Evolutionary conservation across 352 stramenopile species (phyloP).

Genomic region (Pythium monospermum): DNA sequence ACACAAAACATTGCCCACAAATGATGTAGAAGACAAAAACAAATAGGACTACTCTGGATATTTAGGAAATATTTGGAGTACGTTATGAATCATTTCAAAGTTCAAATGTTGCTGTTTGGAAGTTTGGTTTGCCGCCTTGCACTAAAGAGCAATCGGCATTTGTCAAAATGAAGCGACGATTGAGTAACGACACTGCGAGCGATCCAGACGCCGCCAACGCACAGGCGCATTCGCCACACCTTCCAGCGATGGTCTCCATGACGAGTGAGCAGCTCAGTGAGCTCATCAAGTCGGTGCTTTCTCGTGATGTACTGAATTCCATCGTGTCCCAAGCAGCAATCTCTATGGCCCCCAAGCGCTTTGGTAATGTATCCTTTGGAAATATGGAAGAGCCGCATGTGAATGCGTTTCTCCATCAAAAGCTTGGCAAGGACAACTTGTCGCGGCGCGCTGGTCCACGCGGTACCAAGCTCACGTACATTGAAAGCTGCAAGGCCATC

Average conservation of each 20-base stretch:
- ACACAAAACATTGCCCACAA: too few species aligned
- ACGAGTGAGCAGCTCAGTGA: conserved; percentile 21
- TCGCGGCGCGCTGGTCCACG: conserved; percentile 59
- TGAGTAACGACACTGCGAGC: conserved; percentile 3
- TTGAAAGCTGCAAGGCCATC: conserved; percentile 87
- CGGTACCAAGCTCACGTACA: conserved; percentile 76
- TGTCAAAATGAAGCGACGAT: conserved; percentile 21
- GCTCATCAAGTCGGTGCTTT: conserved; percentile 16
- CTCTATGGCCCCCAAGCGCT: conserved; percentile 26
- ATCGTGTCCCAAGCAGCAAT: conserved; percentile 17
- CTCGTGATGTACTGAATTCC: conserved; percentile 21
- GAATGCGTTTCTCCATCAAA: conserved; percentile 74
- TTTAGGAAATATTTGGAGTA: too few species aligned
- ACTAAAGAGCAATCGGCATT: too few species aligned
- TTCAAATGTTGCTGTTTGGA: too few species aligned
- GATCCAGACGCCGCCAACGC: neutral
- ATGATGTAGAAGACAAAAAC: too few species aligned
- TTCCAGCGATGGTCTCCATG: neutral
- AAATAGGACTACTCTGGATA: too few species aligned
- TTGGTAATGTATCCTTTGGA: conserved; percentile 58
- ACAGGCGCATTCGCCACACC: neutral
- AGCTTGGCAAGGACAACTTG: conserved; percentile 75
- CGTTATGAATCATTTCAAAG: too few species aligned
- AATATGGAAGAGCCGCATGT: conserved; percentile 45
- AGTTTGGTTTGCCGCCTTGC: too few species aligned